phyloP scores from a whole-genome alignment of 2,329 filamentous ascomycete genomes.

The Epichloe baconii region DNA sequence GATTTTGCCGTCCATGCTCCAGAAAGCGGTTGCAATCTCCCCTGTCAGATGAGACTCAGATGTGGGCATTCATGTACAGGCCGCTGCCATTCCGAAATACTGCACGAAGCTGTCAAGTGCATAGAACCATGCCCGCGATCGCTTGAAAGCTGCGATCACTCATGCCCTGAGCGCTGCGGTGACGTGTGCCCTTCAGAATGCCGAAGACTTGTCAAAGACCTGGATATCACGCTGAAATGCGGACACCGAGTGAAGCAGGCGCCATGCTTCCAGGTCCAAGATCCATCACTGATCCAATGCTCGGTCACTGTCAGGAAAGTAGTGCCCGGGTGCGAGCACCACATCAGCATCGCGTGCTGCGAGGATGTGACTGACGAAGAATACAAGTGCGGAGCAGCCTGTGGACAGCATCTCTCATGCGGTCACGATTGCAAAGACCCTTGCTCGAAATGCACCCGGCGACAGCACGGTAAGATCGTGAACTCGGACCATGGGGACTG shows the following conservation, averaged over 20 bases:
- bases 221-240: background rate
- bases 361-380: constrained; percentile 24
- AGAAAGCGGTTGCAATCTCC: constrained; percentile 46
- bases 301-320: constrained; percentile 27
- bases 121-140: constrained; percentile 29
- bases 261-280: constrained; percentile 28
- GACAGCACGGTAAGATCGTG: constrained; percentile 16
- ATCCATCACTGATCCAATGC: constrained; percentile 36
- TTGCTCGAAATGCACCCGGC: constrained; percentile 36
- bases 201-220: background rate
- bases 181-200: background rate
- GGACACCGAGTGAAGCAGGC: constrained; percentile 7
- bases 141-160: constrained; percentile 26
- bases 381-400: constrained; percentile 37
- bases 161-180: background rate
- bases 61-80: constrained; percentile 36
- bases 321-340: constrained; percentile 44
- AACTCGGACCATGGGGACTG: constrained; percentile 34
- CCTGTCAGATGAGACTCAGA: constrained; percentile 33
- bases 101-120: constrained; percentile 35
- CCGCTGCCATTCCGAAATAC: constrained; percentile 32
- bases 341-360: constrained; percentile 34
- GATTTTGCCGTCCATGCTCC: constrained; percentile 44
- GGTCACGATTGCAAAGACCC: constrained; percentile 41
- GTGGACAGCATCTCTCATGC: constrained; percentile 34